phyloP scores from a whole-genome alignment of 2,329 filamentous ascomycete species.

The Paecilomyces formosus region DNA sequence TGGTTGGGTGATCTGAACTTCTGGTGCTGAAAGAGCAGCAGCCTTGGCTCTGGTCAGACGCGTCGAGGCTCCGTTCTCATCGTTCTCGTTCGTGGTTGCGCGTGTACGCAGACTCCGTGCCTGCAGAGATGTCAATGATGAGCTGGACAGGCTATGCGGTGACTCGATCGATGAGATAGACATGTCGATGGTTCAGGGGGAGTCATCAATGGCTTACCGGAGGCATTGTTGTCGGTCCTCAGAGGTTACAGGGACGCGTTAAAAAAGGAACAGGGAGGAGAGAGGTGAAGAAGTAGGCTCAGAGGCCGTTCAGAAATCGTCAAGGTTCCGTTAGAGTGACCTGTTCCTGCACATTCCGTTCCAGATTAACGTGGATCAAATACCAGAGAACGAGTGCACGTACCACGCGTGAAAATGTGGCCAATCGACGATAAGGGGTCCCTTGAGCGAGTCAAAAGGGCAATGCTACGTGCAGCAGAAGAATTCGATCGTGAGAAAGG shows the following conservation, averaged over 20 bases:
- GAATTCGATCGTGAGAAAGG: slow-evolving; percentile 6
- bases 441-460: slow-evolving; percentile 11
- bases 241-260: slow-evolving; percentile 13
- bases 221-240: slow-evolving; percentile 44
- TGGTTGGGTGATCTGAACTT: slow-evolving; percentile 51
- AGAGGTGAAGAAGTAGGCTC: slow-evolving; percentile 12
- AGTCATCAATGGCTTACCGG: slow-evolving; percentile 40
- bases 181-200: slow-evolving; percentile 3
- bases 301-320: slow-evolving; percentile 11
- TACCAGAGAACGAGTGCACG: slow-evolving; percentile 25
- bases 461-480: slow-evolving; percentile 9
- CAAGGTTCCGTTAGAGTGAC: slow-evolving; percentile 17
- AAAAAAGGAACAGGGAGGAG: slow-evolving; percentile 12
- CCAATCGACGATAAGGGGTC: slow-evolving; percentile 13
- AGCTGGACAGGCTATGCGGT: background rate
- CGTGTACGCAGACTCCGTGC: slow-evolving; percentile 66
- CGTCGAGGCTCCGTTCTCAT: slow-evolving; percentile 75
- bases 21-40: slow-evolving; percentile 52
- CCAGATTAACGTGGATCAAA: slow-evolving; percentile 21
- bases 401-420: slow-evolving; percentile 31
- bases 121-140: slow-evolving; percentile 43
- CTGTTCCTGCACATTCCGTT: slow-evolving; percentile 28
- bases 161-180: background rate
- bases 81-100: slow-evolving; percentile 82
- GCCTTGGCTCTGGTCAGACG: slow-evolving; percentile 91